Base-by-base conservation (phyloP, 441 rosid species). In the Brassica hybrid region DNA sequence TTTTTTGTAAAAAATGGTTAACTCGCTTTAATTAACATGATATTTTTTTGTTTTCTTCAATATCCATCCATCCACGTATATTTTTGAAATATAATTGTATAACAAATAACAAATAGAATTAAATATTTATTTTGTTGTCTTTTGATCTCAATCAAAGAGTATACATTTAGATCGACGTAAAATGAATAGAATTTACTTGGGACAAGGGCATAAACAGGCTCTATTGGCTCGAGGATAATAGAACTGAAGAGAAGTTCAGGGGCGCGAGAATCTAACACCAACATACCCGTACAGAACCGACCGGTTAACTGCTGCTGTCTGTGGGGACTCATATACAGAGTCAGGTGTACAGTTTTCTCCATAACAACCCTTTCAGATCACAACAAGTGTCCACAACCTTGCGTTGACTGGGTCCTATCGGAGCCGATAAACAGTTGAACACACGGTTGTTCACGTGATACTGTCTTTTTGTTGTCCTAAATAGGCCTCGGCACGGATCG, bases 401-500 rank as follows among this genome's bases (percentile, higher is more conserved):
- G 48, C 71, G 48, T 76, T 71, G 66, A 70, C 71, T 56, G 11
- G 27, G 80, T 41, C 72, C 76, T 14, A 38, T 64, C 52, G 6
- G 2, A 54, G 65, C 61, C 3, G 50, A 65, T 30, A 50, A 65
- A 45, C 16, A 57, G 62, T 72, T 60, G 19, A 58, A 65, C 34
- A 57, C 65, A 72, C 73, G 45, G 63, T 8, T 38, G 16, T 77
- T 77, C 81, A 77, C 81, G 73, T 77, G 81, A 10, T 41, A 30
- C 43, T 77, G 73, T 65, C 62, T 76, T 60, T 30, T 56, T 48
- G 17, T 23, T 32, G 27, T 57, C n/a, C 5, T 27, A 27, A 43
- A 11, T n/a, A n/a, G n/a, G n/a, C n/a, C n/a, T n/a, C n/a, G n/a
- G n/a, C n/a, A n/a, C n/a, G n/a, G n/a, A n/a, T n/a, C n/a, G n/a